Evolutionary conservation across 768 basidiomycete genomes (phyloP), one percentile per base, ranked within the genome.

Genomic region (Fistulinella prunicolor): DNA sequence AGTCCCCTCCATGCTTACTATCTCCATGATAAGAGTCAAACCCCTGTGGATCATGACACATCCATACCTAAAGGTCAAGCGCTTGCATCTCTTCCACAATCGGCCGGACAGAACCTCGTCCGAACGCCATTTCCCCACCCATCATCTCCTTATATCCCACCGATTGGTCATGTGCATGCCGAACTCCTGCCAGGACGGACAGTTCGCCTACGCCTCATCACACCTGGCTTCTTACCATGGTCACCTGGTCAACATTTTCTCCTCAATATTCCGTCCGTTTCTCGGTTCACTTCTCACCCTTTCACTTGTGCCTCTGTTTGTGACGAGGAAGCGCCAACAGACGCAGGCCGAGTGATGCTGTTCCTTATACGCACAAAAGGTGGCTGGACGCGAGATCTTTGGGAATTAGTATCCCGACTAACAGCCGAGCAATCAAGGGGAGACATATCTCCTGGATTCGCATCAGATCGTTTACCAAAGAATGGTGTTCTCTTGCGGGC

Each of bases 181-280:
- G 82, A 86, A 53, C 68, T 89, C 8, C 70, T 90, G 16, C 80
- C 88, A 0, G 89, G 88, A 9, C 73, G 76, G 3, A 86, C 83
- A 5, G 66, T 90, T 16, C 82, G 88, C 36, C 62, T 90, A n/a
- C 80, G 82, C 0, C 67, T 89, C 34, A 69, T 80, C 46, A 72
- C 83, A 0, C 75, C 82, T 0, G 74, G 76, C 2, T 75, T 73
- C 42, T 61, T 85, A 41, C 63, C 72, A 0, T 90, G 88, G 88
- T 75, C 80, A 1, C 81, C 88, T 3, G 89, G 88, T n/a, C 89
- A 90, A 63, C 84, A 87, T 63, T 81, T 89, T 56, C 72, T 85
- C 20, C 71, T 91, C 50, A 78, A 72, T 43, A 72, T 89, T 17
- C 87, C 89, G 0, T 74, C 75, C 26, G 70, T 91, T 22, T 82